Evolutionary conservation across 495 filamentous ascomycete genomes (phyloP).

Genomic region (Mytilinidion resinicola): DNA sequence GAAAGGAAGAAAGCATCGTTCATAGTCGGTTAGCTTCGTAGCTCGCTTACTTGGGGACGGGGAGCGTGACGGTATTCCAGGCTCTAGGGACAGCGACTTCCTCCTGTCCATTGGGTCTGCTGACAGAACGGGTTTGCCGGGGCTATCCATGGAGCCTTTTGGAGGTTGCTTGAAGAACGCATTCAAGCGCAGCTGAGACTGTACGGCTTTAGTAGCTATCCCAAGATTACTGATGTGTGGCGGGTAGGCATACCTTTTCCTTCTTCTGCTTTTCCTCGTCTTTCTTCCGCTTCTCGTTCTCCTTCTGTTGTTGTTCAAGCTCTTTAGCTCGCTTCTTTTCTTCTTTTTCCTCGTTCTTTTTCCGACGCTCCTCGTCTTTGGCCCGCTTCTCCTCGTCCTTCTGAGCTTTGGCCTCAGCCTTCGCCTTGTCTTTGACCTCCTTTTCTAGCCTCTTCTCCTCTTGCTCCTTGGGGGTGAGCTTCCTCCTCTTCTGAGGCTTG

Average conservation of each 20-base stretch:
- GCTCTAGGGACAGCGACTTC: slow-evolving; percentile 32
- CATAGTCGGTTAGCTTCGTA: slow-evolving; percentile 51
- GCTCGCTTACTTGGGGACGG: slow-evolving; percentile 23
- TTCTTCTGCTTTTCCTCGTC: slow-evolving; percentile 68
- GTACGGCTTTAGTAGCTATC: slow-evolving; percentile 6
- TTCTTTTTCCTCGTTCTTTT: slow-evolving; percentile 39
- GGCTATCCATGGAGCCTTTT: slow-evolving; percentile 27
- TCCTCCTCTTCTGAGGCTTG: slow-evolving; percentile 24
- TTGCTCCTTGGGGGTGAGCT: slow-evolving; percentile 37
- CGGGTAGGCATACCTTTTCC: slow-evolving; percentile 46
- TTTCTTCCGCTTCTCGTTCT: slow-evolving; percentile 50
- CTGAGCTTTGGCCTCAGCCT: slow-evolving; percentile 34
- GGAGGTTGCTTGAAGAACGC: slow-evolving; percentile 53
- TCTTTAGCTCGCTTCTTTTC: slow-evolving; percentile 43
- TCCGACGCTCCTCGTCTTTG: slow-evolving; percentile 37
- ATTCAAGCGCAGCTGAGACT: slow-evolving; percentile 55
- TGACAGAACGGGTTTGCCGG: slow-evolving; percentile 14
- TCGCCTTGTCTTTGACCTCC: slow-evolving; percentile 45
- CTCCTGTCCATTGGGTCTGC: slow-evolving; percentile 12
- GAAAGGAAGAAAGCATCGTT: slow-evolving; percentile 69
- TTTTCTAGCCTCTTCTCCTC: slow-evolving; percentile 47
- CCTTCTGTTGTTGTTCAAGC: slow-evolving; percentile 36
- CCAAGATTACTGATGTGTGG: background rate
- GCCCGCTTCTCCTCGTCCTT: slow-evolving; percentile 39
- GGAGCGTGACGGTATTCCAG: slow-evolving; percentile 22